phyloP scores from a whole-genome alignment of 2,329 filamentous ascomycete species.

The Paecilomyces sp. region DNA sequence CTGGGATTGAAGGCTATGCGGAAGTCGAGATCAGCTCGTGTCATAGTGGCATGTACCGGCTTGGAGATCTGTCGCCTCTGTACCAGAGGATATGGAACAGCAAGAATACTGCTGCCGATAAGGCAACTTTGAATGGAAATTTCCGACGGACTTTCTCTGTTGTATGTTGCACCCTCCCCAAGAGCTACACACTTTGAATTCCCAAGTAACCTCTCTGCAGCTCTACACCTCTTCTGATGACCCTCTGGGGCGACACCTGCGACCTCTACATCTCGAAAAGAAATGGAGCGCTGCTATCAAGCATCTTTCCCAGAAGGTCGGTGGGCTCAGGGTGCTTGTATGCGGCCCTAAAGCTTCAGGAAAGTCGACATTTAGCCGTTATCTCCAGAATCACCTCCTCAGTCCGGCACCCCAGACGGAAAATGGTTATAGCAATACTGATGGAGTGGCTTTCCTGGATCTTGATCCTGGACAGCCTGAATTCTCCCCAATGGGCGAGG shows the following conservation, averaged over 20 bases:
- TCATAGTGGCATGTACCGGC: slow-evolving; percentile 33
- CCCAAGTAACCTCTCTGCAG: slow-evolving; percentile 13
- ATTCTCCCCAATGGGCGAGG: slow-evolving; percentile 51
- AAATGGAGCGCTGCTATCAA: slow-evolving; percentile 39
- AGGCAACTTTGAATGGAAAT: slow-evolving; percentile 24
- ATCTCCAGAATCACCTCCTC: slow-evolving; percentile 50
- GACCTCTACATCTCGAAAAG: slow-evolving; percentile 36
- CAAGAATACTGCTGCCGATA: slow-evolving; percentile 24
- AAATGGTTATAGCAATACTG: slow-evolving; percentile 19
- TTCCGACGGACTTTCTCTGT: slow-evolving; percentile 31
- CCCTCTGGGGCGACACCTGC: slow-evolving; percentile 31
- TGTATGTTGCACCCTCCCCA: slow-evolving; percentile 18
- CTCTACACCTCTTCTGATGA: slow-evolving; percentile 37
- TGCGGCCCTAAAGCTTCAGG: slow-evolving; percentile 51
- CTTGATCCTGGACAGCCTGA: slow-evolving; percentile 55
- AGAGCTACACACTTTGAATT: neutral
- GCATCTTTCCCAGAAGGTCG: slow-evolving; percentile 34
- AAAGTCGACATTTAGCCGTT: slow-evolving; percentile 53
- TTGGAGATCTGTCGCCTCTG: slow-evolving; percentile 43
- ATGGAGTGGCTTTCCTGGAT: slow-evolving; percentile 49
- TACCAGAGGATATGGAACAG: slow-evolving; percentile 49
- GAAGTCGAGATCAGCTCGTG: slow-evolving; percentile 45
- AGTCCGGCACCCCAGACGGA: slow-evolving; percentile 29
- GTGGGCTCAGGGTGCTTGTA: slow-evolving; percentile 38
- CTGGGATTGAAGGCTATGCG: slow-evolving; percentile 34